Conservation (phyloP, 2,329 filamentous ascomycete species). For the Berkeleyomyces rouxiae region DNA sequence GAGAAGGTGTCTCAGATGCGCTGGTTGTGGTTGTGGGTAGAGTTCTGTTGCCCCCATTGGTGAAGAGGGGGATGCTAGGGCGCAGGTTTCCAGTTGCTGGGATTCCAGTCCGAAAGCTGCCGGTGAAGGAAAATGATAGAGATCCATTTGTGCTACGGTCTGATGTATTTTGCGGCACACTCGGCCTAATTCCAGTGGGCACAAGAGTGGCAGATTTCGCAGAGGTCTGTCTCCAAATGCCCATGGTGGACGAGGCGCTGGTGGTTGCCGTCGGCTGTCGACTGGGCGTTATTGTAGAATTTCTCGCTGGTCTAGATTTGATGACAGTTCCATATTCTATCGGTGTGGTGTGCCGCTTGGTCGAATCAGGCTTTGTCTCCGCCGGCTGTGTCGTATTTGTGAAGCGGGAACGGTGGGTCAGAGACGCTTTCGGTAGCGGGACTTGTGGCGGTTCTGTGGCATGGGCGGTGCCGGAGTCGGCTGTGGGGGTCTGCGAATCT, state of each 20-base stretch:
- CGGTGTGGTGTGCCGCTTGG: not conserved
- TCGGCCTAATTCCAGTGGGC: not conserved
- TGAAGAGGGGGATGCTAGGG: not conserved
- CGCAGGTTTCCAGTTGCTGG: not conserved
- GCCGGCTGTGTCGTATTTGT: not conserved
- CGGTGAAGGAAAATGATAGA: not conserved
- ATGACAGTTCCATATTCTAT: not conserved
- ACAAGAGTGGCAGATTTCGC: not conserved
- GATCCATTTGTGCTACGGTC: not conserved
- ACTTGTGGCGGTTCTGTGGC: not conserved
- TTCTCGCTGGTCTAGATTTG: not conserved
- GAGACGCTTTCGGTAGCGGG: not conserved
- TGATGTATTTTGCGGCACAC: no score
- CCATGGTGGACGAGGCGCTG: not conserved
- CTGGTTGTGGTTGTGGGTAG: not conserved
- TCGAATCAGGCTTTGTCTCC: not conserved
- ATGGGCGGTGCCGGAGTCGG: not conserved
- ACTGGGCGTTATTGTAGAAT: not conserved
- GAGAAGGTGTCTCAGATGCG: not conserved
- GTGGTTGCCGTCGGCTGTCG: not conserved
- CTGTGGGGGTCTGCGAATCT: not conserved
- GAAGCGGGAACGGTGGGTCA: not conserved
- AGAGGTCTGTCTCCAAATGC: not conserved
- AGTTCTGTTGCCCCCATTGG: not conserved
- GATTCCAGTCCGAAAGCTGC: not conserved